Evolutionary conservation across 257 asterid species (phyloP), one percentile per base, ranked within the genome.

Genomic region (Plantago ovata): DNA sequence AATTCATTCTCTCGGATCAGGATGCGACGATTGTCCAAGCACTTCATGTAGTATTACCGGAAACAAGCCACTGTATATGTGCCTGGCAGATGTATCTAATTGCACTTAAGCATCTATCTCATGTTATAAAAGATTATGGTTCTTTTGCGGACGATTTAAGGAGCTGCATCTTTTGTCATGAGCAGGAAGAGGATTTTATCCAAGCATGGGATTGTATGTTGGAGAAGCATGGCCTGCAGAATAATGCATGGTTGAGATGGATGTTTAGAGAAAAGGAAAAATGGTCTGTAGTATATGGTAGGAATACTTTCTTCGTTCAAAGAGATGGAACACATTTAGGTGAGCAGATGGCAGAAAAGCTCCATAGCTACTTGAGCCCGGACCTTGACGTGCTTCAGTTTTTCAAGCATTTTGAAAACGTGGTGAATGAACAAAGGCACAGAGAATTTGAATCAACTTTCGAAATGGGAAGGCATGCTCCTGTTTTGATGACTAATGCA

Each of bases 191-290:
- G 62, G 83, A 79, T 68, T 76, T 77, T 42, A 61, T 68, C 55
- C 62, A 54, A 21, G 81, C 77, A 8, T 79, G 87, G 91, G 79
- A 69, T 41, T 69, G 52, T 46, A 70, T 83, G 84, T 65, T 80
- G 79, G 79, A 77, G 58, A 77, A 58, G 64, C 73, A 77, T 66
- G 72, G 69, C 47, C 69, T 80, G 63, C 72, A 64, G 61, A 72
- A 81, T 13, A 77, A 83, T 61, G 76, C 75, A 51, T 83, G 87
- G 87, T 61, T 83, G 78, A 78, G 69, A 76, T 80, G 87, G 82
- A 80, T 83, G 88, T 77, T 75, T 56, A 75, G 77, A 53, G 81
- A 79, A 64, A 82, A 75, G 58, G 86, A 79, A 67, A 83, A 83
- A 66, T 80, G 92, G 92, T 78, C 81, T 68, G 72, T 69, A 36